Evolutionary conservation across 2,329 filamentous ascomycete genomes (phyloP), one percentile per base, ranked within the genome.

Genomic region (Dendrostoma leiphaemia): DNA sequence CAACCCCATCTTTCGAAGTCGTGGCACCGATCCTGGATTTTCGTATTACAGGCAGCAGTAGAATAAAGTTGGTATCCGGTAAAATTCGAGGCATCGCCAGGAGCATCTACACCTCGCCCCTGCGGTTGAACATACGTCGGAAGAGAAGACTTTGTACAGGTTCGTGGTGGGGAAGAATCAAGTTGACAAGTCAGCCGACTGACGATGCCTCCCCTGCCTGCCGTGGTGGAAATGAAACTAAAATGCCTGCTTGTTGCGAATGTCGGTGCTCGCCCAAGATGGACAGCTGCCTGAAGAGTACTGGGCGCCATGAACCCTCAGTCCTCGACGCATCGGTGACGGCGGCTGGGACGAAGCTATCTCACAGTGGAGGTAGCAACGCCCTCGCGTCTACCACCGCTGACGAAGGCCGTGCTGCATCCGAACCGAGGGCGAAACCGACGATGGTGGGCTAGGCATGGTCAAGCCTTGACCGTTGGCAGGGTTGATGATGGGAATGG

Each of bases 401-500:
- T 78, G 74, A 54, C 71, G 71, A 60, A 82, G 73, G 51, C 70
- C 64, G 64, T 82, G 79, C 67, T 82, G 81, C 77, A 86, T 80
- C 68, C 82, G 77, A 67, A 76, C 55, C 46, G 64, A 76, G 59
- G 84, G 84, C 41, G 83, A 86, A 41, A 85, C 80, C 57, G 83
- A 86, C 38, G 87, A 87, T 24, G 93, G 91, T 62, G 93, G 93
- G 76, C 91, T 96, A 53, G 91, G 86, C 78, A 97, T 88, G 67
- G 85, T 83, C 71, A 91, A 85, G 67, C 94, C 91, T 51, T 57
- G 55, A 8, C 55, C 55, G 54, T 93, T 97, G 63, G 84, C 89
- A 51, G 94, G 94, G 79, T 99, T 96, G 74, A 97, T 90, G 70
- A 99, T 99, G 56, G 93, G 93, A 63, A 97, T 97, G 67, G 94